Evolutionary conservation across 768 basidiomycete genomes (phyloP).

Genomic region (Royoungia palumana): DNA sequence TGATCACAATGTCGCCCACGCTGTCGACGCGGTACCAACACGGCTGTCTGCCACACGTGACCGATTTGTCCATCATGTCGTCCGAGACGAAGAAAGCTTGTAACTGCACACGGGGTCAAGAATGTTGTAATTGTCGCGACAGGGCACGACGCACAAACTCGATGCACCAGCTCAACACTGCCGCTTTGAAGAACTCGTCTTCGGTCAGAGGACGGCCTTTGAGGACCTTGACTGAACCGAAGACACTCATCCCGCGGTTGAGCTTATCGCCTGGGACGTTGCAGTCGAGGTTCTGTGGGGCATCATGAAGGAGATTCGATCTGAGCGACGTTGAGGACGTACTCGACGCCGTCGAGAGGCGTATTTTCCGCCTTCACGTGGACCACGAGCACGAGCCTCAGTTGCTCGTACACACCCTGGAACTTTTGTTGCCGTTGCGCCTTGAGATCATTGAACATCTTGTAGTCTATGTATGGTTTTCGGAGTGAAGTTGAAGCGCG

Average conservation of each 20-base stretch:
- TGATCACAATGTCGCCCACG: slow-evolving; percentile 80
- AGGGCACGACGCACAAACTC: slow-evolving; percentile 69
- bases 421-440: slow-evolving; percentile 59
- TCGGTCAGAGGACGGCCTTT: slow-evolving; percentile 67
- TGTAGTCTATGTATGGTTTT: neutral
- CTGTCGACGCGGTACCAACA: slow-evolving; percentile 83
- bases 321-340: slow-evolving; percentile 22
- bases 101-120: slow-evolving; percentile 45
- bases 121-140: too few species aligned
- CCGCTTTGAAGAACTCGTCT: slow-evolving; percentile 85
- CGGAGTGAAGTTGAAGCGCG: neutral
- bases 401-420: slow-evolving; percentile 62
- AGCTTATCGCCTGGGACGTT: slow-evolving; percentile 96
- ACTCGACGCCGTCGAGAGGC: slow-evolving; percentile 79
- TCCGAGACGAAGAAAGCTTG: slow-evolving; percentile 98
- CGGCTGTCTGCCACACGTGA: slow-evolving; percentile 90
- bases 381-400: slow-evolving; percentile 75
- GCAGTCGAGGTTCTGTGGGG: slow-evolving; percentile 73
- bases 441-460: slow-evolving; percentile 36
- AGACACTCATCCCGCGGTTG: slow-evolving; percentile 94
- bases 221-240: slow-evolving; percentile 89
- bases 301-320: neutral
- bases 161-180: slow-evolving; percentile 91
- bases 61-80: slow-evolving; percentile 95
- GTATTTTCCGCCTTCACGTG: slow-evolving; percentile 68